Base-by-base conservation (phyloP, 371 early-diverging fungal genomes). In the Lichtheimia ramosa region DNA sequence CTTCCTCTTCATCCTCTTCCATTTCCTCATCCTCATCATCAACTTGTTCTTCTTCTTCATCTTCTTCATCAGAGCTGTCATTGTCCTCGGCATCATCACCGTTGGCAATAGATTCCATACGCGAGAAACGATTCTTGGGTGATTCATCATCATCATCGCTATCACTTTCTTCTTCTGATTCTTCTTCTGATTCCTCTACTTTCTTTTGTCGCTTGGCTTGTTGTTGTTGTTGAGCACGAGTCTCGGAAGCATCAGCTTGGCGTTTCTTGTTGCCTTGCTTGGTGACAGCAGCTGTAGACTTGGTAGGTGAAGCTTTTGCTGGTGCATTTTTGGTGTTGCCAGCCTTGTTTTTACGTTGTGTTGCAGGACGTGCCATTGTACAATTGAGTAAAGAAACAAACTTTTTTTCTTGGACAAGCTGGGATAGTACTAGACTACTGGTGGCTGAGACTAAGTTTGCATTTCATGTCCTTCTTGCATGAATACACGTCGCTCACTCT, bases 1-100 rank as follows among this genome's bases (percentile, higher is more conserved):
- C 58, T 13, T 57, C 58, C 13, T 43, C 50, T 34, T 58, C 62
- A 20, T 63, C 61, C 13, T 58, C 48, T 27, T 62, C 61, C 14
- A 49, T 43, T 1, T 51, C 41, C 5, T 52, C 50, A 13, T 50
- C 59, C 6, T 56, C 56, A 12, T 56, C 58, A 23, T 40, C 48
- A 2, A 60, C 64, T n/a, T 54, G 27, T 25, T 59, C 56, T 28
- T 60, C 66, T 24, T 34, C 43, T 20, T 41, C 56, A 12, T 53
- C 53, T 6, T 62, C 62, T 43, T 42, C 53, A 43, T 42, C 60
- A 60, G 42, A 52, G 5, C 54, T 43, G 23, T 51, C 51, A 51
- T 27, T 43, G 16, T 59, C 59, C 24, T 60, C 53, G n/a, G 7
- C 18, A 34, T 60, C 60, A 5, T 53, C 28, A 3, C 21, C 46